These are phyloP conservation scores for Phytophthora pluvialis DNA, from an alignment of 352 stramenopile genomes.

Conservation along the genomic window DNA sequence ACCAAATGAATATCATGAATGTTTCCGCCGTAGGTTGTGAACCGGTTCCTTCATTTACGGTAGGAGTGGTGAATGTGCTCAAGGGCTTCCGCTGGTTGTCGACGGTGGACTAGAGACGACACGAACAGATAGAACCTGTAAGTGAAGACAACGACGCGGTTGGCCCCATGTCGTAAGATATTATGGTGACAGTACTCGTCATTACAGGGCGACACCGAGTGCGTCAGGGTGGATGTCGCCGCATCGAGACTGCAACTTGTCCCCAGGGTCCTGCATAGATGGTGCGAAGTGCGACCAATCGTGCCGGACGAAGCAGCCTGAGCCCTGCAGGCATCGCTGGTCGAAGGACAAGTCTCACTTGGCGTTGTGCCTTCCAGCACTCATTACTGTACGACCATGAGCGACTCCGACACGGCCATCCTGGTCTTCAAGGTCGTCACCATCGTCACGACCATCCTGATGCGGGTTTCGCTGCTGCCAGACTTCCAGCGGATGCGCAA, in stretches of 20 bases:
- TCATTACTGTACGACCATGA: constrained; percentile 13
- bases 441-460: constrained; percentile 47
- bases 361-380: not conserved
- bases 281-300: constrained; percentile 28
- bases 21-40: too few relatives aligned
- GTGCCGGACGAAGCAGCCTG: constrained; percentile 18
- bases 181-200: too few relatives aligned
- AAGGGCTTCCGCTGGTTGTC: too few relatives aligned
- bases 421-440: constrained; percentile 40
- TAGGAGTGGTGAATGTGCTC: too few relatives aligned
- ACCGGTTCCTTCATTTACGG: too few relatives aligned
- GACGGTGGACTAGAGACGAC: too few relatives aligned
- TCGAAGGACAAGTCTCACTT: constrained; percentile 17
- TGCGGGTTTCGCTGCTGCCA: constrained; percentile 48
- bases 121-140: too few relatives aligned
- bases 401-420: constrained; percentile 14
- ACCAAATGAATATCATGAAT: too few relatives aligned
- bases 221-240: not conserved
- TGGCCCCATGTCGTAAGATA: not conserved
- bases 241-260: not conserved
- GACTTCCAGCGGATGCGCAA: constrained; percentile 48
- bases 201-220: too few relatives aligned
- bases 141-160: too few relatives aligned
- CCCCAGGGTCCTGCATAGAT: constrained; percentile 11
- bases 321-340: constrained; percentile 1